These are phyloP conservation scores for Neckera pumila DNA, from an alignment of 225 moss, liverwort and hornwort species.

Conservation along the genomic window DNA sequence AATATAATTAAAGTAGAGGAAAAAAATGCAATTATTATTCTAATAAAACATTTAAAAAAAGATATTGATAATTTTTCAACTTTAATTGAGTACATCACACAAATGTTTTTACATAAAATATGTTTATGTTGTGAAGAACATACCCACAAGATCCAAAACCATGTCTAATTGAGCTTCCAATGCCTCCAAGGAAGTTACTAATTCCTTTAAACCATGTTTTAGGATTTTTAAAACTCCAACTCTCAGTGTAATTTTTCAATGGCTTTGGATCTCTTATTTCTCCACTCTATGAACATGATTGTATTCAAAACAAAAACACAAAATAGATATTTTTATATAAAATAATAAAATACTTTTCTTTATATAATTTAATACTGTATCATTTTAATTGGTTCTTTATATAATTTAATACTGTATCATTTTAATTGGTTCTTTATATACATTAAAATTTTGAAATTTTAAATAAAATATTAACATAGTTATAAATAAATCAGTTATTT, in stretches of 20 bases:
- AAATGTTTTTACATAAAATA: background rate
- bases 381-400: background rate
- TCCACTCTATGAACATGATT: background rate
- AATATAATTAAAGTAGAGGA: too few relatives aligned
- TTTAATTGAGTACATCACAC: background rate
- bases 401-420: accelerated
- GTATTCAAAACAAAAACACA: background rate
- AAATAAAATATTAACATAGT: too few relatives aligned
- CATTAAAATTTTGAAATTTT: too few relatives aligned
- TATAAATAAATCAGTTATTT: background rate
- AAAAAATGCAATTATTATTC: too few relatives aligned
- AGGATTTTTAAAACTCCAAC: slow-evolving; percentile 10
- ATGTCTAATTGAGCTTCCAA: background rate
- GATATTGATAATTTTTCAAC: background rate
- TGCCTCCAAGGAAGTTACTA: background rate
- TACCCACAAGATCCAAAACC: slow-evolving; percentile 23
- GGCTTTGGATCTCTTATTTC: background rate
- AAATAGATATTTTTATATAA: background rate
- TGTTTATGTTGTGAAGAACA: background rate
- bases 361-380: accelerated
- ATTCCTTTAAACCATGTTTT: slow-evolving; percentile 7
- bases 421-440: background rate
- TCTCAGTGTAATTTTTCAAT: background rate
- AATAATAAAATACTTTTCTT: too few relatives aligned
- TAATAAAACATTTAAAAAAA: accelerated